Evolutionary conservation across 2,329 filamentous ascomycete species (phyloP).

Genomic region (Calycina herbarum): DNA sequence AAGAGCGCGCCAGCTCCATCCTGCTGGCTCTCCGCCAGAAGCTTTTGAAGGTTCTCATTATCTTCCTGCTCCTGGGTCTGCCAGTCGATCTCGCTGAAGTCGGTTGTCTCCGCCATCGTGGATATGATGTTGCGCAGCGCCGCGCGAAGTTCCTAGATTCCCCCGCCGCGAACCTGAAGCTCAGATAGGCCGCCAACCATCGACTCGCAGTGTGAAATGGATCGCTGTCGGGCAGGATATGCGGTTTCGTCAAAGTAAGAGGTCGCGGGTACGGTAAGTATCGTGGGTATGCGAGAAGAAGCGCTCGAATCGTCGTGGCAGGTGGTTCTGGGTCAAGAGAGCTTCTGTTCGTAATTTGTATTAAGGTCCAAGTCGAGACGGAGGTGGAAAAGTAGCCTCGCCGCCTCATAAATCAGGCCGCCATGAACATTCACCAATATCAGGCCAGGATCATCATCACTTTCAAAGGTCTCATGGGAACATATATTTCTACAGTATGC

Average conservation of each 20-base stretch:
- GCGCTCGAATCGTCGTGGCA: neutral
- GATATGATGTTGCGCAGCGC: conserved; percentile 6
- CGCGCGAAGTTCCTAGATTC: conserved; percentile 8
- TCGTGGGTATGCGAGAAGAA: neutral
- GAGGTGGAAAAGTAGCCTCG: neutral
- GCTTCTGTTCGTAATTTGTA: neutral
- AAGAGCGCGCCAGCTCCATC: conserved; percentile 40
- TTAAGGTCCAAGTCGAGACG: neutral
- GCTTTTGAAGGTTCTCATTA: conserved; percentile 49
- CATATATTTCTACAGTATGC: neutral
- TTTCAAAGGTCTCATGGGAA: no score
- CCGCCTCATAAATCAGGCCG: neutral
- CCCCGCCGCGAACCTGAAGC: conserved; percentile 13
- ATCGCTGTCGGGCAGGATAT: neutral
- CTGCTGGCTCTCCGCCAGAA: conserved; percentile 44
- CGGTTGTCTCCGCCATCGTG: conserved; percentile 13
- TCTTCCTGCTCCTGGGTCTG: conserved; percentile 50
- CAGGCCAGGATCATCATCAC: no score
- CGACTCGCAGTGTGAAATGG: neutral
- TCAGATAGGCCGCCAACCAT: conserved; percentile 14
- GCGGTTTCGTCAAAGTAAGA: neutral
- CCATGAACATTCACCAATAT: no score
- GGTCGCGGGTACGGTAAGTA: neutral
- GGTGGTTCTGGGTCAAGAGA: conserved; percentile 1
- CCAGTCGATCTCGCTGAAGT: conserved; percentile 41